Evolutionary conservation across 495 filamentous ascomycete genomes (phyloP).

Genomic region (Cercophora newfieldiana): DNA sequence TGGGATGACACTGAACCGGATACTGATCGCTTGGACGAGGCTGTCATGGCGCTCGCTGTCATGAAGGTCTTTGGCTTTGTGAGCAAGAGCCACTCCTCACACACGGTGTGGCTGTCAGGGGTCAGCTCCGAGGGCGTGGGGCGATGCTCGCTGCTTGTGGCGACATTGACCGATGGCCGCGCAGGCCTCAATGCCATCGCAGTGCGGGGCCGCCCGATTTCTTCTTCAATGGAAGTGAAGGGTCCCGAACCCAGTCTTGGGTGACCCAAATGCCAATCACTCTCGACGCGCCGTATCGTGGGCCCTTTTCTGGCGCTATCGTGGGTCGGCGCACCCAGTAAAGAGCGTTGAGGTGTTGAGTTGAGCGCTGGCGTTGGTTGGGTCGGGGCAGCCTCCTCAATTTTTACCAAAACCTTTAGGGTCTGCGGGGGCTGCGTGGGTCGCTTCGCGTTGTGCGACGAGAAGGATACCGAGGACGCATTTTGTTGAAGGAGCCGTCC

Average conservation of each 20-base stretch:
- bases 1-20: constrained; percentile 26
- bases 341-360: neutral
- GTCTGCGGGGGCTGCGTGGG: neutral
- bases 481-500: neutral
- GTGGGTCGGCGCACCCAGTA: neutral
- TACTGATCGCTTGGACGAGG: constrained; percentile 15
- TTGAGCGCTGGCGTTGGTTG: neutral
- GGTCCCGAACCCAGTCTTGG: neutral
- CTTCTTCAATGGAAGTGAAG: neutral
- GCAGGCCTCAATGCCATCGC: neutral
- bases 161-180: neutral
- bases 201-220: neutral
- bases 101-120: neutral
- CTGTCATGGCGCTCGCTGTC: neutral
- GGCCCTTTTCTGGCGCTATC: neutral
- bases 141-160: neutral
- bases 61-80: neutral
- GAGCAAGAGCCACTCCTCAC: constrained; percentile 1
- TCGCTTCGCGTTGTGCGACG: neutral
- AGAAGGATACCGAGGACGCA: neutral
- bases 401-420: neutral
- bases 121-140: neutral
- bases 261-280: constrained; percentile 5
- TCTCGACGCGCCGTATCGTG: constrained; percentile 1
- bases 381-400: neutral